A percentile compares a stretch with the other conserved stretches of the same genome.
Conservation (phyloP, 306 rosid genomes). For the Begonia fuchsioides region DNA sequence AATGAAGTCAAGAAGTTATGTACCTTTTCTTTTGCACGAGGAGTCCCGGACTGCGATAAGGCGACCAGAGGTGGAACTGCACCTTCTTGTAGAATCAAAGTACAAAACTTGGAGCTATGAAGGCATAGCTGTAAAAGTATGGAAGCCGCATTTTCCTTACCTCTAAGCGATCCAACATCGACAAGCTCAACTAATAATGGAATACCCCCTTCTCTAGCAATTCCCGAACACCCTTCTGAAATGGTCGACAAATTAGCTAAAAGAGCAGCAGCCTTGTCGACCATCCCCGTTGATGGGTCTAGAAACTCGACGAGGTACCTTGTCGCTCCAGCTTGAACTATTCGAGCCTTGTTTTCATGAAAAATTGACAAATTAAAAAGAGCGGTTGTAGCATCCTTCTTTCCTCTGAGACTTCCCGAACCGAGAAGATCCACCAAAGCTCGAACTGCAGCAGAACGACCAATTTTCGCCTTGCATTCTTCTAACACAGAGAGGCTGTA, state of each 20-base stretch:
- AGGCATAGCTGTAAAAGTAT: conserved; percentile 73
- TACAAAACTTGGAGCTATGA: conserved; percentile 65
- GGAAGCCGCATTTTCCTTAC: conserved; percentile 90
- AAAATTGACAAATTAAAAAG: conserved; percentile 72
- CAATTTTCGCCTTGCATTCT: conserved; percentile 69
- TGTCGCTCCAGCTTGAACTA: conserved; percentile 87
- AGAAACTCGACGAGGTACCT: conserved; percentile 57
- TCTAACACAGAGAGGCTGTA: conserved; percentile 80
- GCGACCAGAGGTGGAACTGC: conserved; percentile 96
- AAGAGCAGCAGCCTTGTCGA: conserved; percentile 86
- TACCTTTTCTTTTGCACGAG: conserved; percentile 95
- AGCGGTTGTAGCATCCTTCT: conserved; percentile 92
- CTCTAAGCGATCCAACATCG: conserved; percentile 74
- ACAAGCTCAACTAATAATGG: conserved; percentile 73
- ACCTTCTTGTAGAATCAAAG: conserved; percentile 86
- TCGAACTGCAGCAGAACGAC: conserved; percentile 79
- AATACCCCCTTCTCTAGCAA: conserved; percentile 55
- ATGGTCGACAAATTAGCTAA: conserved; percentile 79
- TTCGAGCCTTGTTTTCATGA: conserved; percentile 84
- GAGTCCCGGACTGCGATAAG: conserved; percentile 73
- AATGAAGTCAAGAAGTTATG: background rate
- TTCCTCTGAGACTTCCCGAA: conserved; percentile 76
- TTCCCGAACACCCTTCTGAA: conserved; percentile 59
- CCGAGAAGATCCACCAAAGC: conserved; percentile 77
- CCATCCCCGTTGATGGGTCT: conserved; percentile 64